These are phyloP conservation scores for Neoscytalidium dimidiatum DNA, from an alignment of 2,329 filamentous ascomycete species.

Conservation along the genomic window DNA sequence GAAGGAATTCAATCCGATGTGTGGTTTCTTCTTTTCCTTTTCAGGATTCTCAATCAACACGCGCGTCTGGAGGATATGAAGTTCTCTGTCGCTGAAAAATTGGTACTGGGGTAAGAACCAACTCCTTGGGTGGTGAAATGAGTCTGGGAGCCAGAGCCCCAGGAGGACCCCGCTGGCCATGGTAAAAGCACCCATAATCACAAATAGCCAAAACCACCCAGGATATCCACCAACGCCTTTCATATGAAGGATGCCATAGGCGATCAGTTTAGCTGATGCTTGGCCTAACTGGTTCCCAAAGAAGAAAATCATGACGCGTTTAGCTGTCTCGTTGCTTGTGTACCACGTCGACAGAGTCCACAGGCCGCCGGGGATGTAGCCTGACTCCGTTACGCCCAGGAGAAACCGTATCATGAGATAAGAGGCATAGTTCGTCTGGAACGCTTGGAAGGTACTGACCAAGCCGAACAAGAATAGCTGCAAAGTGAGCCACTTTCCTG, in stretches of 20 bases:
- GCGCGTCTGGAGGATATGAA: no score
- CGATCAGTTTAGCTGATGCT: constrained; percentile 18
- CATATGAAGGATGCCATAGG: constrained; percentile 22
- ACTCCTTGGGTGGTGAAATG: no score
- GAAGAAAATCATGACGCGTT: constrained; percentile 21
- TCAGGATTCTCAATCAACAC: no score
- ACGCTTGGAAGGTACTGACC: constrained; percentile 35
- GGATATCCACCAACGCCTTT: constrained; percentile 23
- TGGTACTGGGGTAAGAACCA: no score
- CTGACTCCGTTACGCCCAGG: constrained; percentile 20
- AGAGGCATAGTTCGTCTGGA: constrained; percentile 16
- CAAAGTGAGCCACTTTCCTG: constrained; percentile 31
- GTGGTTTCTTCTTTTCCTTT: no score
- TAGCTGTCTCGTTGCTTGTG: constrained; percentile 21
- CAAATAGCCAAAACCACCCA: background rate
- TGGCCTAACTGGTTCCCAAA: constrained; percentile 17
- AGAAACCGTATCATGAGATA: constrained; percentile 18
- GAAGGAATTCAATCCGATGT: no score
- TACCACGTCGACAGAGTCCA: constrained; percentile 24
- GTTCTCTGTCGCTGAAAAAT: no score
- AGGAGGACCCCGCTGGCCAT: no score
- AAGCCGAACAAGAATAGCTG: constrained; percentile 39
- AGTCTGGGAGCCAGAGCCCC: no score
- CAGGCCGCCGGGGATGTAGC: constrained; percentile 21
- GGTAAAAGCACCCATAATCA: no score